These are phyloP conservation scores for Collybia sp. DNA, from an alignment of 768 basidiomycete genomes.

Conservation along the genomic window DNA sequence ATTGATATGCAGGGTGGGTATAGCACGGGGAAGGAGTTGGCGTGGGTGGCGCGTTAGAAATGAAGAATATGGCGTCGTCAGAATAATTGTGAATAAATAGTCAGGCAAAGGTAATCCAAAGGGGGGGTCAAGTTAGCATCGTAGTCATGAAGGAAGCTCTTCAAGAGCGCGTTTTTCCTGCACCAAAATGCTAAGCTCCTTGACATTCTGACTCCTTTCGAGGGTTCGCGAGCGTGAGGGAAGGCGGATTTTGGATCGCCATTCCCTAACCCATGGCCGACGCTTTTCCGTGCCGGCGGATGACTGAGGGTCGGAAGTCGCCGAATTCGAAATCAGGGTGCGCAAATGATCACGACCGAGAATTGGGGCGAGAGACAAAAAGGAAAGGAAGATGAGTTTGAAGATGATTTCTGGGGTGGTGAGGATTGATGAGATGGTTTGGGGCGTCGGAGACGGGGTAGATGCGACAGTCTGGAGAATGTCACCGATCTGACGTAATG, in stretches of 20 bases:
- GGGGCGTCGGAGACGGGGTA: constrained; percentile 61
- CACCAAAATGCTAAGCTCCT: constrained; percentile 45
- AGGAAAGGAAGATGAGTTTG: constrained; percentile 80
- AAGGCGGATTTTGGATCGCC: constrained; percentile 56
- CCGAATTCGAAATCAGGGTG: constrained; percentile 39
- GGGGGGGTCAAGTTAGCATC: constrained; percentile 2
- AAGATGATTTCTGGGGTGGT: constrained; percentile 77
- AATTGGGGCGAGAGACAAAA: constrained; percentile 84
- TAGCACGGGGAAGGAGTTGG: no score
- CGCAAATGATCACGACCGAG: constrained; percentile 67
- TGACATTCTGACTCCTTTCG: constrained; percentile 36
- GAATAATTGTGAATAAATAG: background rate
- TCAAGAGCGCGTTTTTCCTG: constrained; percentile 51
- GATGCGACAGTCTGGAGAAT: constrained; percentile 82
- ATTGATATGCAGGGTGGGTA: no score
- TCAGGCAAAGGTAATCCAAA: constrained; percentile 3
- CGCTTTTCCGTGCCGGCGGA: constrained; percentile 15
- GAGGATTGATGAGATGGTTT: constrained; percentile 82
- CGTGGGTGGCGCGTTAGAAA: background rate
- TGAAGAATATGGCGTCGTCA: background rate
- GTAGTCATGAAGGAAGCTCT: constrained; percentile 30
- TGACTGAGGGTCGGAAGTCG: background rate
- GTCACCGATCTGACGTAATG: constrained; percentile 65
- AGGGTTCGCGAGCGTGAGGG: constrained; percentile 47
- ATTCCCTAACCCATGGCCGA: constrained; percentile 68